Conservation (phyloP, 495 filamentous ascomycete species). For the Sabuloglossum arenarium region DNA sequence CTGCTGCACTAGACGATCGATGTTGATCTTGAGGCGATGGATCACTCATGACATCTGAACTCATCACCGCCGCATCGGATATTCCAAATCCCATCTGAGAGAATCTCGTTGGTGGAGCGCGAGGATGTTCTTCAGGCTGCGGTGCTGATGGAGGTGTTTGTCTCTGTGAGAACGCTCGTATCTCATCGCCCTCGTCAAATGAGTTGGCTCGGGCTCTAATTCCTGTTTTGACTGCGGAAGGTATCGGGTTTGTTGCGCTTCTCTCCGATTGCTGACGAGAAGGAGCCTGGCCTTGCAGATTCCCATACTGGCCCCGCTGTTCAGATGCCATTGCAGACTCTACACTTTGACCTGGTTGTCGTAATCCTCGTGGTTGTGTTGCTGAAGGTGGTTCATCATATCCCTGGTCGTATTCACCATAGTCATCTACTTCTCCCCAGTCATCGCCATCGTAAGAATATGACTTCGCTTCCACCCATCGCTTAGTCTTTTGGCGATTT, state of each 20-base stretch:
- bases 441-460: constrained; percentile 83
- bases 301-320: constrained; percentile 9
- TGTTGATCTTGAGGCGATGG: neutral
- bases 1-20: neutral
- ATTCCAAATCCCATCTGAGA: neutral
- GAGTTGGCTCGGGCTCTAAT: constrained; percentile 16
- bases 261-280: neutral
- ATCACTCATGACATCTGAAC: neutral
- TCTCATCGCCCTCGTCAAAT: constrained; percentile 29
- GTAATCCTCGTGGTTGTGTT: constrained; percentile 20
- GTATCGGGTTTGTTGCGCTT: neutral
- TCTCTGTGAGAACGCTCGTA: constrained; percentile 16
- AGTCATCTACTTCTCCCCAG: constrained; percentile 75
- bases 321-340: constrained; percentile 4
- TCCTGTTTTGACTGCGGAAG: neutral
- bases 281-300: constrained; percentile 4
- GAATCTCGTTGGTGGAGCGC: neutral
- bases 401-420: constrained; percentile 31
- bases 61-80: neutral
- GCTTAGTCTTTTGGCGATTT: constrained; percentile 75
- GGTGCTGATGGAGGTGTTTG: neutral
- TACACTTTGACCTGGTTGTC: constrained; percentile 18
- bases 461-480: constrained; percentile 83
- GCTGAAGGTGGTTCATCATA: constrained; percentile 23
- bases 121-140: constrained; percentile 6